Percentiles rank a stretch among this genome's conserved stretches.
Conservation (phyloP, 164 flowering plant species). For the Stephania japonica region DNA sequence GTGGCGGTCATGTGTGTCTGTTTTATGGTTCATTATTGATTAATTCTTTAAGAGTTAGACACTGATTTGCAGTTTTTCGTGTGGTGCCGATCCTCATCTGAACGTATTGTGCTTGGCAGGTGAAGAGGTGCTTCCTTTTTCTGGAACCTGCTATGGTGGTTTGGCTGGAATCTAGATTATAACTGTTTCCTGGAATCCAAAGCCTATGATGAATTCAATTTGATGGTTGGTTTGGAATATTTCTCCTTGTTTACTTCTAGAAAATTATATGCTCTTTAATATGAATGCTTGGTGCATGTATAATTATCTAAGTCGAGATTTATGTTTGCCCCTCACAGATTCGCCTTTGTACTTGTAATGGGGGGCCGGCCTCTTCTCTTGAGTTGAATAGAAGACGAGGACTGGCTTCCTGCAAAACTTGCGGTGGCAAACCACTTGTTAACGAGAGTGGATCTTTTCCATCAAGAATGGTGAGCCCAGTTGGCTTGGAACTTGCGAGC, state of each 20-base stretch:
- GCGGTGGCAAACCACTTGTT: conserved; percentile 25
- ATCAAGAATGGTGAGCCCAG: conserved; percentile 33
- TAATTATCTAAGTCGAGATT: not conserved
- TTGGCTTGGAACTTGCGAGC: conserved; percentile 24
- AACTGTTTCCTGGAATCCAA: not conserved
- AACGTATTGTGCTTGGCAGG: not conserved
- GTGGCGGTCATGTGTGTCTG: conserved; percentile 29
- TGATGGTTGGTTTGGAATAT: conserved; percentile 23
- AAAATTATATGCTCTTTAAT: not conserved
- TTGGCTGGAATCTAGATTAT: not conserved
- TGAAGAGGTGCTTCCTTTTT: not conserved
- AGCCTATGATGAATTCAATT: conserved; percentile 17
- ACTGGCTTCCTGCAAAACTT: conserved; percentile 22
- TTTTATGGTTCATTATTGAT: conserved; percentile 16
- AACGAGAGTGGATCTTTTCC: conserved; percentile 21
- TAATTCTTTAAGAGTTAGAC: not conserved
- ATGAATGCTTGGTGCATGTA: not conserved
- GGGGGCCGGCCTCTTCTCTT: conserved; percentile 22
- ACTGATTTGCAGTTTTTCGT: conserved; percentile 9
- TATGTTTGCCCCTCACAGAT: conserved; percentile 14
- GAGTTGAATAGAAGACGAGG: conserved; percentile 13
- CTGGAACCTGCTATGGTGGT: not conserved
- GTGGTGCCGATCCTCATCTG: not conserved
- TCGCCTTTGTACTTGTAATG: conserved; percentile 24
- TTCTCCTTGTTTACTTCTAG: not conserved